Base-by-base conservation (phyloP, 164 flowering plant species). In the Protea cynaroides region DNA sequence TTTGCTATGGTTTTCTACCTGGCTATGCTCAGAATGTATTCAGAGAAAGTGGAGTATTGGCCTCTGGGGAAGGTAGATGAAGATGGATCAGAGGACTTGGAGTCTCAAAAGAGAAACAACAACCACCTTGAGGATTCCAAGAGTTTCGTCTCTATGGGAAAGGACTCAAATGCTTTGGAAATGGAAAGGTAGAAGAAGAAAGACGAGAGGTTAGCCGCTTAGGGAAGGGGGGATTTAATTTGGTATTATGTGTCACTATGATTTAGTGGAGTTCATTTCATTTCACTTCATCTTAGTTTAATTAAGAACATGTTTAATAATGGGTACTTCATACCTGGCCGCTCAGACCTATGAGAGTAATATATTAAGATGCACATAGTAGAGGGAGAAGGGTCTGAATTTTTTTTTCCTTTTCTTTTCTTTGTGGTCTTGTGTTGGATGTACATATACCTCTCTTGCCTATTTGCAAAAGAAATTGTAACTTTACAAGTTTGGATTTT, bases 1-100 rank as follows among this genome's bases (percentile, higher is more conserved):
- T 79, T 75, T 47, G 70, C 74, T 0, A 46, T 78, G 55, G 18
- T 65, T 4, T 60, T 83, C 19, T 80, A 81, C 37, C 43, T 83
- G 69, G 52, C 15, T 21, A 40, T 78, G 71, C 43, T 54, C 1
- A 74, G 51, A 29, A 9, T 72, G 0, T 74, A 72, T 12, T 59
- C 68, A 1, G 74, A 69, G 21, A 67, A 62, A 15, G 72, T 63
- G 4, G 74, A 67, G 69, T 78, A 78, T 21, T 43, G 58, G 37
- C 25, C 72, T 10, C 22, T 75, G 19, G 24, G 50, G 29, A 62
- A 67, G 37, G 24, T 10, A 6, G 63, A 46, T 8, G 76, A 69
- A 21, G 21, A 40, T 44, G 67, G 36, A 4, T 71, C 6, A 18
- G 38, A 63, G 1, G 77, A 76, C 40, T 29, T 74, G 10, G 72